phyloP scores from a whole-genome alignment of 2,329 filamentous ascomycete species.

The Xylariaceae sp. region DNA sequence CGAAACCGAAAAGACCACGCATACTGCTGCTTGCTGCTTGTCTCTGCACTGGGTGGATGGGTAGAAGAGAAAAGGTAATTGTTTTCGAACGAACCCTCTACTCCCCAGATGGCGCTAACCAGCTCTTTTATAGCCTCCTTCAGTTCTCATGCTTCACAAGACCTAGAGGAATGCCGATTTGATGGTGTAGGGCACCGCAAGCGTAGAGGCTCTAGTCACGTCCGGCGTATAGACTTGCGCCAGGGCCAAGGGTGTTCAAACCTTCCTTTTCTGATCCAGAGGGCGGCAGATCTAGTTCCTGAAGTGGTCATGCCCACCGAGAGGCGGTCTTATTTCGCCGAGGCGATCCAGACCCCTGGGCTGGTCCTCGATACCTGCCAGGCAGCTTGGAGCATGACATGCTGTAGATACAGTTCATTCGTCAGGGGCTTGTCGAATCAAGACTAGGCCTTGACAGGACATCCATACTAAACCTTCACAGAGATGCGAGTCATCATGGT shows the following conservation, averaged over 20 bases:
- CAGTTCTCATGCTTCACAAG: too few relatives aligned
- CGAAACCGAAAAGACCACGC: slow-evolving; percentile 16
- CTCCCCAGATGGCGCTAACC: not conserved
- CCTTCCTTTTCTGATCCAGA: slow-evolving; percentile 18
- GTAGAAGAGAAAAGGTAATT: not conserved
- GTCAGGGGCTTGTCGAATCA: not conserved
- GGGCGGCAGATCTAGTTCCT: not conserved
- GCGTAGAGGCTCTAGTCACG: not conserved
- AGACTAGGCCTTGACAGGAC: not conserved
- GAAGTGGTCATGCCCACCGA: slow-evolving; percentile 14
- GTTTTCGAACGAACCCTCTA: not conserved
- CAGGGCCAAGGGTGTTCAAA: slow-evolving; percentile 5
- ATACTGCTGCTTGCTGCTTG: slow-evolving; percentile 6
- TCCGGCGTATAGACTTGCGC: not conserved
- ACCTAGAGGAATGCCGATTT: too few relatives aligned
- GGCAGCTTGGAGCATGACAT: not conserved
- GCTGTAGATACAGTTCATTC: not conserved
- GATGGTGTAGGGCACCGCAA: slow-evolving; percentile 14
- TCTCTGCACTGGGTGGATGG: not conserved
- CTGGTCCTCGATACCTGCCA: not conserved
- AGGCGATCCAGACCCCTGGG: slow-evolving; percentile 2
- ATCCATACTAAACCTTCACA: not conserved
- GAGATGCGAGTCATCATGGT: not conserved
- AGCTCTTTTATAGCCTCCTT: slow-evolving; percentile 11
- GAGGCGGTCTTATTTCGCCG: slow-evolving; percentile 16